Conservation (phyloP, 208 protist species). For the Trichomonas gallinae region DNA sequence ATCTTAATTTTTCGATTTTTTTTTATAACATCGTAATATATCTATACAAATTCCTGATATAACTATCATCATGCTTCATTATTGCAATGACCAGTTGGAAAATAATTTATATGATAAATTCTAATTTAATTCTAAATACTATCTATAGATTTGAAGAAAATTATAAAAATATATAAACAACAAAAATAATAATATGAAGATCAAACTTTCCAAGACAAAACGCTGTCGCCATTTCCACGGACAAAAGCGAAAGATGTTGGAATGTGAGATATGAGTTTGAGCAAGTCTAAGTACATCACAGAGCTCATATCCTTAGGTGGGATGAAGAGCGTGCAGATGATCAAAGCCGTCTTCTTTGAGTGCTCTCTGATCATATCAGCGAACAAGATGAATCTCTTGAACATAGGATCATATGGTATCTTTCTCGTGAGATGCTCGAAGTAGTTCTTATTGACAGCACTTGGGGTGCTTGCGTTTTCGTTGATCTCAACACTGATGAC, state of each 20-base stretch:
- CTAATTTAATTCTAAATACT: no score
- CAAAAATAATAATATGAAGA: background rate
- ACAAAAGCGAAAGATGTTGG: background rate
- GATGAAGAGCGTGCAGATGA: background rate
- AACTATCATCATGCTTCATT: no score
- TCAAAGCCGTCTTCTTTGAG: background rate
- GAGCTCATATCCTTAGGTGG: background rate
- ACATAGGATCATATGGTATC: background rate
- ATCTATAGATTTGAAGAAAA: no score
- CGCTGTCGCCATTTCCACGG: background rate
- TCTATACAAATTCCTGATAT: no score
- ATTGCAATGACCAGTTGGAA: no score
- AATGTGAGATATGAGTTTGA: background rate
- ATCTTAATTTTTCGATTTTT: no score
- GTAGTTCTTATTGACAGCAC: background rate
- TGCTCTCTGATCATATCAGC: background rate
- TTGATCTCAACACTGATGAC: background rate
- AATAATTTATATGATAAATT: no score
- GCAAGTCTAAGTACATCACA: background rate
- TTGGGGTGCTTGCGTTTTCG: background rate
- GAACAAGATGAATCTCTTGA: background rate
- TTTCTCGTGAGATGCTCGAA: background rate
- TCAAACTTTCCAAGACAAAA: background rate
- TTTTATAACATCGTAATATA: no score
- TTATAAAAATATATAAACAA: background rate